These are phyloP conservation scores for Jacaranda mimosifolia DNA, from an alignment of 257 asterid species.

Conservation along the genomic window DNA sequence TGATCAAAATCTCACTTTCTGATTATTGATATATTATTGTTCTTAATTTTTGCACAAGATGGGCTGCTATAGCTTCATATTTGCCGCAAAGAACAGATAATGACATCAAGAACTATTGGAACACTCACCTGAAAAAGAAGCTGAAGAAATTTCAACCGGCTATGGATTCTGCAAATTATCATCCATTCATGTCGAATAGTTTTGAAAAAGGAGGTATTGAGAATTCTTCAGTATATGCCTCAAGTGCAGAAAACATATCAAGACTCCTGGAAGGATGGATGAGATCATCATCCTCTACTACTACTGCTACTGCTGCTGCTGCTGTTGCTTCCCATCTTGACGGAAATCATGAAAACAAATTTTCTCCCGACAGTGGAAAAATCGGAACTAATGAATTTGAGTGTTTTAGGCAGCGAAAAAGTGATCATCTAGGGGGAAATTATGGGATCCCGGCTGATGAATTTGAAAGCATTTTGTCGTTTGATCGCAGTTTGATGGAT, in stretches of 20 bases:
- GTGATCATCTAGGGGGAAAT: slow-evolving; percentile 17
- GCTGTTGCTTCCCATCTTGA: background rate
- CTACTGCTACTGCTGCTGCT: background rate
- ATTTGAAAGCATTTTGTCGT: slow-evolving; percentile 47
- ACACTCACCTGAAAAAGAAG: slow-evolving; percentile 91
- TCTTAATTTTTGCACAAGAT: slow-evolving; percentile 45
- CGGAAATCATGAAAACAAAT: background rate
- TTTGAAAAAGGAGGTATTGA: slow-evolving; percentile 13
- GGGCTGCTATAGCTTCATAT: slow-evolving; percentile 96
- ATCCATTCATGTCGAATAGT: slow-evolving; percentile 40
- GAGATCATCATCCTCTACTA: slow-evolving; percentile 57
- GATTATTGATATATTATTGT: background rate
- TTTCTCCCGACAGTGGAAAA: background rate
- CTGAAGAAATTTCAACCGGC: slow-evolving; percentile 61
- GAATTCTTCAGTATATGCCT: slow-evolving; percentile 61
- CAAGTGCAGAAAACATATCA: slow-evolving; percentile 87
- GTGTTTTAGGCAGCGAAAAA: too few relatives aligned
- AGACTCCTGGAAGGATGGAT: slow-evolving; percentile 85
- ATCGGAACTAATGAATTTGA: slow-evolving; percentile 10
- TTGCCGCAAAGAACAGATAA: slow-evolving; percentile 94
- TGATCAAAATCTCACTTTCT: too few relatives aligned
- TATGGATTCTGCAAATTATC: slow-evolving; percentile 24
- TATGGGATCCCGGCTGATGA: background rate
- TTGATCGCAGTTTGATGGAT: slow-evolving; percentile 41
- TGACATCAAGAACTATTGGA: slow-evolving; percentile 95